Conservation (phyloP, 1,284 basidiomycete genomes). For the Cryptococcus sp. region DNA sequence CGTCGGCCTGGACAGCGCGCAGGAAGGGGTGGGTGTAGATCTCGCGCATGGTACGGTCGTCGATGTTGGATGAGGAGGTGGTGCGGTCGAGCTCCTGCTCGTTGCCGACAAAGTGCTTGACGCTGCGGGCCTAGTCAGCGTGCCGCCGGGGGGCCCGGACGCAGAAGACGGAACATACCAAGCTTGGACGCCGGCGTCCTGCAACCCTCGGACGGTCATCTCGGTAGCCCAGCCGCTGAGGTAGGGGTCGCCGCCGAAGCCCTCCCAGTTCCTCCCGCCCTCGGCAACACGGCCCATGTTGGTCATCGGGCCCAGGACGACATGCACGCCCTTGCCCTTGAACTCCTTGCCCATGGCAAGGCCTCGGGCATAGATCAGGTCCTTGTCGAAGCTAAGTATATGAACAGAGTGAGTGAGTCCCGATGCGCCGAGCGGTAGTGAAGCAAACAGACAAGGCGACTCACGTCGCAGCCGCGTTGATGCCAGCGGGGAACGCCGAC, state of each 20-base stretch:
- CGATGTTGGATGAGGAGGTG: conserved; percentile 63
- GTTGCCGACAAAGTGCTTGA: conserved; percentile 63
- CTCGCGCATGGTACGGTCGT: conserved; percentile 63
- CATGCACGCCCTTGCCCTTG: conserved; percentile 72
- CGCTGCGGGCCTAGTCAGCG: conserved; percentile 38
- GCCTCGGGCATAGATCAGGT: conserved; percentile 68
- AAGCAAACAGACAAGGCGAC: conserved; percentile 16
- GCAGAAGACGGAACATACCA: conserved; percentile 33
- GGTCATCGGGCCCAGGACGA: conserved; percentile 57
- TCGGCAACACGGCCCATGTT: conserved; percentile 59
- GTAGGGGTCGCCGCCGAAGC: conserved; percentile 67
- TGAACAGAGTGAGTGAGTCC: neutral
- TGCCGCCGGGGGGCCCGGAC: neutral
- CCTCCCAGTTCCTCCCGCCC: conserved; percentile 80
- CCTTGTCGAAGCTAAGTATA: conserved; percentile 63
- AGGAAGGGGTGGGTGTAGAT: conserved; percentile 58
- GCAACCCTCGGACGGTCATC: conserved; percentile 71
- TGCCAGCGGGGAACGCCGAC: conserved; percentile 67
- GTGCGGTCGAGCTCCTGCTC: conserved; percentile 48
- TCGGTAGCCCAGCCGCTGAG: conserved; percentile 64
- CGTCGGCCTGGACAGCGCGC: conserved; percentile 65
- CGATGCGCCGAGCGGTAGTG: neutral
- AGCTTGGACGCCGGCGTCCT: conserved; percentile 63
- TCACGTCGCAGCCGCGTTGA: conserved; percentile 67
- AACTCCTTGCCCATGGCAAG: conserved; percentile 73